Conservation (phyloP, 176 grass and related monocot genomes). For the Oryza longistaminata region DNA sequence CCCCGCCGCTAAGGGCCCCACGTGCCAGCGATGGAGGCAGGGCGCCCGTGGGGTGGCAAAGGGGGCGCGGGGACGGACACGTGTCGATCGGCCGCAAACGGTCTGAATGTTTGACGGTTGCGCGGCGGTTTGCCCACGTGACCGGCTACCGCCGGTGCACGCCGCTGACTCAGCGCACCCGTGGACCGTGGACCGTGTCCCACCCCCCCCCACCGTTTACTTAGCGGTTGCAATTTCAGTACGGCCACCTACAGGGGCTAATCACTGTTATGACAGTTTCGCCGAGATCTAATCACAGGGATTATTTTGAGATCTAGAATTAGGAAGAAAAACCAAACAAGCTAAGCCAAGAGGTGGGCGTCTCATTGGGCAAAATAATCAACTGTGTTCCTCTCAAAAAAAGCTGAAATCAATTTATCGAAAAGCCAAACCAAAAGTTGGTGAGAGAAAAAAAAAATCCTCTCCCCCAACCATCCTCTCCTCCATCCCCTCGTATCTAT, state of each 20-base stretch:
- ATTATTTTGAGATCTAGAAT: conserved; percentile 20
- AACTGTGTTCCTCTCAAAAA: conserved; percentile 49
- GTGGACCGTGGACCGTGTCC: conserved; percentile 41
- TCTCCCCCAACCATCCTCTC: conserved; percentile 34
- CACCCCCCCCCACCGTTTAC: conserved; percentile 1
- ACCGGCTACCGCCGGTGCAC: conserved; percentile 47
- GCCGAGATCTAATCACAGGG: not conserved
- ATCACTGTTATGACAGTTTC: not conserved
- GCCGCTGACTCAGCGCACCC: conserved; percentile 48
- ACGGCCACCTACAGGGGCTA: not conserved
- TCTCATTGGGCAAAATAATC: conserved; percentile 37
- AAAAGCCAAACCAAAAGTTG: conserved; percentile 30
- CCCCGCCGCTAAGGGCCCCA: not conserved
- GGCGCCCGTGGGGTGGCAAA: not conserved
- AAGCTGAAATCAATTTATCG: conserved; percentile 47
- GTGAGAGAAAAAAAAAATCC: conserved; percentile 19
- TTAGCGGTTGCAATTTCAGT: not conserved
- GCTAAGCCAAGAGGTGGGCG: conserved; percentile 30
- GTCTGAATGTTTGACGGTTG: conserved; percentile 48
- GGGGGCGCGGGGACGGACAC: conserved; percentile 15
- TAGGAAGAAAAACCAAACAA: not conserved
- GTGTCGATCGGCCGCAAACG: conserved; percentile 14
- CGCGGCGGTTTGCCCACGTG: conserved; percentile 25
- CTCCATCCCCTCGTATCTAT: conserved; percentile 25
- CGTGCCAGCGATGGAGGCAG: not conserved